phyloP scores from a whole-genome alignment of 306 rosid genomes.

The Biancaea sappan region DNA sequence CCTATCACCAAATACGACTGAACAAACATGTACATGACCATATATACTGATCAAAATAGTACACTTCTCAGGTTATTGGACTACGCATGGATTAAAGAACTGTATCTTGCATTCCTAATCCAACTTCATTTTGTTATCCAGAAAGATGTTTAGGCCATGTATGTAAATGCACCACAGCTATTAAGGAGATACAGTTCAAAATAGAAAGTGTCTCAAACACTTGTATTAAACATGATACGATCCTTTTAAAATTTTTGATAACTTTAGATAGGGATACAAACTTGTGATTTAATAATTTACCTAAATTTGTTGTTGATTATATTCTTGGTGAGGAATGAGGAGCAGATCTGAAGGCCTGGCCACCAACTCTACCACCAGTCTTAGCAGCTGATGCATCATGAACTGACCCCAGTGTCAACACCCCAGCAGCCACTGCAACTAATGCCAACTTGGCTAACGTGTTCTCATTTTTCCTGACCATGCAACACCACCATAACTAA shows the following conservation, averaged over 20 bases:
- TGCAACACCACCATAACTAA: background rate
- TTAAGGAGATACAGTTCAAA: too few species aligned
- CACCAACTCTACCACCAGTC: conserved; percentile 85
- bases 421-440: conserved; percentile 78
- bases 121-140: background rate
- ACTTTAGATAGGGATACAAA: too few species aligned
- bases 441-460: conserved; percentile 65
- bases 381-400: conserved; percentile 89
- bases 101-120: background rate
- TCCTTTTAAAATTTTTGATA: too few species aligned
- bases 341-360: conserved; percentile 81
- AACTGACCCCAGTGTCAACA: conserved; percentile 72
- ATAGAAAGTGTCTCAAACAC: too few species aligned
- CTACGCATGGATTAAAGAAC: background rate
- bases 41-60: background rate
- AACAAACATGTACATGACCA: background rate
- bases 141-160: too few species aligned
- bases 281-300: conserved; percentile 35
- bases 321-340: conserved; percentile 86
- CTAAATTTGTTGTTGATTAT: conserved; percentile 80
- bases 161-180: too few species aligned
- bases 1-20: background rate
- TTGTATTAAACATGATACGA: too few species aligned
- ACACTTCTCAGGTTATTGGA: background rate
- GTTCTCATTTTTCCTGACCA: conserved; percentile 54